Base-by-base conservation (phyloP, 2,329 filamentous ascomycete species). In the Cryphonectria nitschkei region DNA sequence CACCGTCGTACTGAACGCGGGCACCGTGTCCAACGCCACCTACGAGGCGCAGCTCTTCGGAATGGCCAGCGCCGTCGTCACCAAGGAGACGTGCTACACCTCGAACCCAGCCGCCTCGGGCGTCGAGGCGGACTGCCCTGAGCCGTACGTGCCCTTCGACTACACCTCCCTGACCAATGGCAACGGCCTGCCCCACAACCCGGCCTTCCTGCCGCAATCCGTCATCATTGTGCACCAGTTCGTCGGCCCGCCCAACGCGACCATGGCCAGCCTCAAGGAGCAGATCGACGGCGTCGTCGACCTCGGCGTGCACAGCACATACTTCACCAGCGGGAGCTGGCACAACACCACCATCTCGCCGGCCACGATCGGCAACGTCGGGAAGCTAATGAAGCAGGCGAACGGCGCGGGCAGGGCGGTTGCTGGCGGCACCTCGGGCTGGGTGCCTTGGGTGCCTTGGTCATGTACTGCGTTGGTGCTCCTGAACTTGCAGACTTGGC, bases 11-110 rank as follows among this genome's bases (percentile, higher is more conserved):
- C 69, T 74, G 43, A 74, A 74, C 69, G 64, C 70, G 2, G 73
- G 73, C 16, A 26, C 67, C 54, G 68, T 71, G 11, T 22, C 62
- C n/a, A 65, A 72, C 46, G 60, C 81, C 80, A 69, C 81, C 81
- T 43, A 80, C 80, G 69, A 83, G 82, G 70, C 80, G 78, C 68
- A 84, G 82, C 67, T 74, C 32, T 74, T 73, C 65, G 29, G 16
- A 43, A 65, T 74, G 62, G 67, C 72, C 19, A 68, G 67, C 19
- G 73, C 69, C 43, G 73, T 74, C 32, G 70, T 74, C 11, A 73
- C 73, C 62, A 72, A 72, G 65, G 73, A 74, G 68, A 74, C 72
- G 32, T 74, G 73, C 68, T 74, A 70, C 67, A 71, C 65, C 34
- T 64, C 60, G 26, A 62, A 72, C 72, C 52, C 68, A 32, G 68